Percentiles rank a stretch among this genome's conserved stretches.
phyloP scores from a whole-genome alignment of 495 filamentous ascomycete species.

The Tirmania nivea region DNA sequence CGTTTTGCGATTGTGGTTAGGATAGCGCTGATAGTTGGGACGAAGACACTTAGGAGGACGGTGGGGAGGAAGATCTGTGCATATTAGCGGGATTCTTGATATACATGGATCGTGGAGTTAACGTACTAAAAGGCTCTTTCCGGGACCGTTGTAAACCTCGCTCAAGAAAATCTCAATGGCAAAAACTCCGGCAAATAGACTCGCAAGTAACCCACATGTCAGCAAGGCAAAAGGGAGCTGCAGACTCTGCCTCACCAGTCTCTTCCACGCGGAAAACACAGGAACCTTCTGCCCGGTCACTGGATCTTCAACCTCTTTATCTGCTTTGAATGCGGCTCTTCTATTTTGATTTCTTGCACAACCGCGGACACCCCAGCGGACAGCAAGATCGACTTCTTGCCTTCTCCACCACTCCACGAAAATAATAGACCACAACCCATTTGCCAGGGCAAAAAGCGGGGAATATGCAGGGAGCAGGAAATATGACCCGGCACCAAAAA shows the following conservation, averaged over 20 bases:
- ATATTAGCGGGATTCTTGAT: slow-evolving; percentile 19
- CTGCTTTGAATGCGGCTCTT: slow-evolving; percentile 55
- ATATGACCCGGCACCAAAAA: slow-evolving; percentile 64
- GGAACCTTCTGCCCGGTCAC: slow-evolving; percentile 64
- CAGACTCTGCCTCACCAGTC: slow-evolving; percentile 56
- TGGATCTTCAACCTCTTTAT: slow-evolving; percentile 52
- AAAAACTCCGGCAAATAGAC: slow-evolving; percentile 70
- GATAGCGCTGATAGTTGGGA: slow-evolving; percentile 56
- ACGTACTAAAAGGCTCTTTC: slow-evolving; percentile 62
- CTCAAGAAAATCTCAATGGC: slow-evolving; percentile 90
- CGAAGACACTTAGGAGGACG: slow-evolving; percentile 53
- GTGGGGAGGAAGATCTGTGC: slow-evolving; percentile 68
- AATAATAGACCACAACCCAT: slow-evolving; percentile 65
- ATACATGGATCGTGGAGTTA: not conserved
- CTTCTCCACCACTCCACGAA: slow-evolving; percentile 97
- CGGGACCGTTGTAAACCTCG: slow-evolving; percentile 78
- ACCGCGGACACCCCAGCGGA: slow-evolving; percentile 78
- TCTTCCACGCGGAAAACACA: slow-evolving; percentile 55
- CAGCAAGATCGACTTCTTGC: slow-evolving; percentile 72
- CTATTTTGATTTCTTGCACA: slow-evolving; percentile 63
- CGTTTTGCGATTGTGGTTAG: slow-evolving; percentile 55
- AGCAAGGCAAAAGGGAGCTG: slow-evolving; percentile 74
- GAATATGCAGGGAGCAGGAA: slow-evolving; percentile 68
- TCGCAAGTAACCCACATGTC: slow-evolving; percentile 46
- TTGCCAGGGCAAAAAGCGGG: slow-evolving; percentile 57